Evolutionary conservation across 2,329 filamentous ascomycete species (phyloP).

Genomic region (Dactylellina cionopaga): DNA sequence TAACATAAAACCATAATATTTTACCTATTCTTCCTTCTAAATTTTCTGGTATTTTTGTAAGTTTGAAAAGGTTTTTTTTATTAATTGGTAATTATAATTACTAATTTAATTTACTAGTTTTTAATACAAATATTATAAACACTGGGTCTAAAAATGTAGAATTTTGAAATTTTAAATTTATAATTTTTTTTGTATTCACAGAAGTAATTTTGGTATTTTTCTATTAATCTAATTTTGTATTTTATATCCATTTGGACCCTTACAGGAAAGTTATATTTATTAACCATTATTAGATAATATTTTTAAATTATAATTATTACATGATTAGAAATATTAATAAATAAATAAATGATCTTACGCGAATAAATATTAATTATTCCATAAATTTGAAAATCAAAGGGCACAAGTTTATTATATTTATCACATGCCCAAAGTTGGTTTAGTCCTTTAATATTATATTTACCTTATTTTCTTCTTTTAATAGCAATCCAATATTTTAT

Average conservation of each 20-base stretch:
- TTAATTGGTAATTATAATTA: not conserved
- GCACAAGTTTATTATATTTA: not conserved
- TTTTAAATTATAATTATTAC: no score
- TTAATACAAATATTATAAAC: not conserved
- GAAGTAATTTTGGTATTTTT: not conserved
- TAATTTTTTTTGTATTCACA: not conserved
- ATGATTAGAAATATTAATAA: not conserved
- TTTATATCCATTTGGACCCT: not conserved
- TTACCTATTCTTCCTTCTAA: no score
- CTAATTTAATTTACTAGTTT: no score
- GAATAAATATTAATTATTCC: no score
- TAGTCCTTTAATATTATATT: not conserved
- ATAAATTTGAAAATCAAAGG: not conserved
- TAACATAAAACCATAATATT: not conserved
- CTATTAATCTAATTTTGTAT: not conserved
- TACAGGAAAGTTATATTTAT: not conserved
- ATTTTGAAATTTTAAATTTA: not conserved
- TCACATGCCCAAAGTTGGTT: not conserved
- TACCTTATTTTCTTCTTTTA: not conserved
- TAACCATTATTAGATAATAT: not conserved
- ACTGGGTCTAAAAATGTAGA: not conserved
- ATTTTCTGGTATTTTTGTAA: no score
- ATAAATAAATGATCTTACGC: not conserved
- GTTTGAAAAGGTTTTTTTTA: no score
- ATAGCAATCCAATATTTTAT: constrained; percentile 6